phyloP scores from a whole-genome alignment of 768 basidiomycete species.

The Boletus edulis region DNA sequence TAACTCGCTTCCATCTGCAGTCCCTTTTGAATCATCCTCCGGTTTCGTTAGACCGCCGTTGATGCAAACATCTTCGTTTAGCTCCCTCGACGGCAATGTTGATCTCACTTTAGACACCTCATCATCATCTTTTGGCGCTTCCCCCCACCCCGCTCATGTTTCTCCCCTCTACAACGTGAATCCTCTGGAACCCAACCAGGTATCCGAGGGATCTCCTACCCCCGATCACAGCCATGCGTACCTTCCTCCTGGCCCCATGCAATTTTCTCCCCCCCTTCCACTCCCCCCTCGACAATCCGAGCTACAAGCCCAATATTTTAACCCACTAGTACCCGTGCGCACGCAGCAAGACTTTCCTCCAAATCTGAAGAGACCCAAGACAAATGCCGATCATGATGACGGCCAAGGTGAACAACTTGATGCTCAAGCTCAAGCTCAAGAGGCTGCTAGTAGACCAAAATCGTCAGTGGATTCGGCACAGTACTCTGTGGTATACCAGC shows the following conservation, averaged over 20 bases:
- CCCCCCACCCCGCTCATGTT: conserved; percentile 8
- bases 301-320: conserved; percentile 27
- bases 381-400: conserved; percentile 17
- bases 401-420: conserved; percentile 18
- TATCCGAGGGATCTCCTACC: conserved; percentile 13
- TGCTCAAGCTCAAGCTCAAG: conserved; percentile 17
- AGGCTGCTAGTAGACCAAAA: conserved; percentile 18
- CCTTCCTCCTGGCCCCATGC: conserved; percentile 27
- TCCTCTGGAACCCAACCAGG: conserved; percentile 11
- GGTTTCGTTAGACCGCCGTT: conserved; percentile 6
- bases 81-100: conserved; percentile 2
- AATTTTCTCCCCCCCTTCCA: conserved; percentile 28
- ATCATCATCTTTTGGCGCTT: conserved; percentile 9
- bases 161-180: conserved; percentile 11
- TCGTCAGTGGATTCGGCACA: conserved; percentile 13
- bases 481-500: background rate
- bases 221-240: conserved; percentile 9
- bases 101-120: conserved; percentile 14
- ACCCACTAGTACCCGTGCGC: background rate
- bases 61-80: conserved; percentile 14
- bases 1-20: conserved; percentile 11
- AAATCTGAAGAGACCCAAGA: conserved; percentile 20
- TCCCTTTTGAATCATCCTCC: conserved; percentile 10
- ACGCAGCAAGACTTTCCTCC: conserved; percentile 1
- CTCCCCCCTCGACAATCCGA: conserved; percentile 30